Base-by-base conservation (phyloP, 2,329 filamentous ascomycete species). In the Metarhizium sp. region DNA sequence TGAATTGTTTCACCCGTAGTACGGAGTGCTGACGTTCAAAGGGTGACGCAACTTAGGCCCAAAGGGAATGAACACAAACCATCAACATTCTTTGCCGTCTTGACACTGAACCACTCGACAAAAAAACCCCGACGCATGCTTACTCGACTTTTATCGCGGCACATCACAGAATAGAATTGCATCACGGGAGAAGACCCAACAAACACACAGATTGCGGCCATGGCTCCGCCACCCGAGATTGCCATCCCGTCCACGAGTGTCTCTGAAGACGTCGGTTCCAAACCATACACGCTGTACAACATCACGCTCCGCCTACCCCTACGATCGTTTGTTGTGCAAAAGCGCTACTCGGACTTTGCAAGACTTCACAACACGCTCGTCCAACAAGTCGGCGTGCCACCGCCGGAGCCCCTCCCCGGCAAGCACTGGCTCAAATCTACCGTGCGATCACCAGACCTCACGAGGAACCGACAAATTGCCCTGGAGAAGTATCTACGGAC, bases 341-440 rank as follows among this genome's bases (percentile, higher is more conserved):
- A 92, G 71, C 87, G 89, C 63, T 95, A 92, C 75, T 90, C 85
- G 53, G 89, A 94, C 67, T 94, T 94, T 66, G 74, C 76, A 55
- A 69, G 76, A 50, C 82, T 95, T 16, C 82, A 94, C 71, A 69
- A 75, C 34, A 71, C 79, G 4, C 78, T 95, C 8, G 75, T 77
- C 20, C 73, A 78, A 45, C 74, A 82, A 51, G 79, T 85, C 55
- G 83, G 84, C 62, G 66, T 75, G 25, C 69, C 86, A 20, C 88
- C 89, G 7, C 89, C 89, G 0, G 74, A 76, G 1, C 73, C 86
- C 0, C 75, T 92, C 2, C 89, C 89, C 0, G 74, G 73, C 14
- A 94, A 94, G 67, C 84, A 85, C 50, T 94, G 88, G 88, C 81
- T 92, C 66, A 82, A 85, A 58, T 84, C 83, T 10, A 92, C 88